These are phyloP conservation scores for Sporothrix globosa DNA, from an alignment of 2,329 filamentous ascomycete genomes.

Conservation along the genomic window DNA sequence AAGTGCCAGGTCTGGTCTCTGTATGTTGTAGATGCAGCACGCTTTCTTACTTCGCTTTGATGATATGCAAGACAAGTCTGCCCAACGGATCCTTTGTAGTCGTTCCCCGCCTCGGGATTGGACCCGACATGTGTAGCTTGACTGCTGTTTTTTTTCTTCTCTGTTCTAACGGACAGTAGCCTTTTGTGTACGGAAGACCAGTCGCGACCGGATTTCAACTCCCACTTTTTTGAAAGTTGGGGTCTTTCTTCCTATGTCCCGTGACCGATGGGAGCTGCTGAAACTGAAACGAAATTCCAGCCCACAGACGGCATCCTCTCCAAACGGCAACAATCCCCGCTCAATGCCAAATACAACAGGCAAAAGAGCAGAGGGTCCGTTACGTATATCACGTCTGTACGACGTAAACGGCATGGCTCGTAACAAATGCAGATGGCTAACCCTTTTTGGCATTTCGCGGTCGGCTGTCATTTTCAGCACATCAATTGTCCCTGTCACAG, in stretches of 20 bases:
- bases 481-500: constrained; percentile 1
- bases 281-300: neutral
- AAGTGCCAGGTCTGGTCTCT: neutral
- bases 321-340: too few relatives aligned
- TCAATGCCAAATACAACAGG: too few relatives aligned
- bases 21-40: neutral
- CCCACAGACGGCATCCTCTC: neutral
- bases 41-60: neutral
- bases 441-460: neutral
- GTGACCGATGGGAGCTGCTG: constrained; percentile 26
- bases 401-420: neutral
- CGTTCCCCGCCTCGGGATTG: neutral
- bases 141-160: neutral
- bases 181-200: too few relatives aligned
- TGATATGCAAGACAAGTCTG: neutral
- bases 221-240: neutral
- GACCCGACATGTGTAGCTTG: neutral
- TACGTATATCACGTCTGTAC: neutral
- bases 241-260: constrained; percentile 6
- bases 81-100: neutral
- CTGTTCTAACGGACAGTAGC: too few relatives aligned
- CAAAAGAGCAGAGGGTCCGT: too few relatives aligned
- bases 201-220: too few relatives aligned
- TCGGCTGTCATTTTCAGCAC: constrained; percentile 6
- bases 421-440: neutral